Evolutionary conservation across 176 grass and related monocot genomes (phyloP).

Genomic region (Musa itinerans): DNA sequence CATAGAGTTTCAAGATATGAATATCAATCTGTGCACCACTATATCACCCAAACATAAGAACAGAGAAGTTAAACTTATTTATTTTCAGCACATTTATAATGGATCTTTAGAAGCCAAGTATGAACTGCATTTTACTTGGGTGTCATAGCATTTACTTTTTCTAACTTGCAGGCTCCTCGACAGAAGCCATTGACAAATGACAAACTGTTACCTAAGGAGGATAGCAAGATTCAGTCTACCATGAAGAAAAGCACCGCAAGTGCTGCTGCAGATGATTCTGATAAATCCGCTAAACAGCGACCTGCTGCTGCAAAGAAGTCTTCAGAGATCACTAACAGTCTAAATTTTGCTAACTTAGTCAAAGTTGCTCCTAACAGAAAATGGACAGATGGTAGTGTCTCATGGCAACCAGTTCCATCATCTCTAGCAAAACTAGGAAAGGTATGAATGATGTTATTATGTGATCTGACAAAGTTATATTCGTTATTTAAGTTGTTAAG

Average conservation of each 20-base stretch:
- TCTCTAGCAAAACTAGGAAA: constrained; percentile 79
- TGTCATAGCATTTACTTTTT: constrained; percentile 1
- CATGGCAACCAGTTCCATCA: constrained; percentile 64
- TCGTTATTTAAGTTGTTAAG: constrained; percentile 11
- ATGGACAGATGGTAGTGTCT: constrained; percentile 55
- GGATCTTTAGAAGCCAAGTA: not conserved
- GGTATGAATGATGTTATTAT: constrained; percentile 30
- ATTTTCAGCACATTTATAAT: not conserved
- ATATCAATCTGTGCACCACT: too few relatives aligned
- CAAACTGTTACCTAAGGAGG: constrained; percentile 50
- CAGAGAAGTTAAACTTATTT: not conserved
- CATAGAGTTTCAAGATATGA: too few relatives aligned
- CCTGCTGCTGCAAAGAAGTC: constrained; percentile 37
- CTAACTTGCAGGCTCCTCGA: constrained; percentile 44
- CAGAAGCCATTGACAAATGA: constrained; percentile 40
- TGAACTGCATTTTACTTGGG: constrained; percentile 14
- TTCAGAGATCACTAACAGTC: constrained; percentile 37
- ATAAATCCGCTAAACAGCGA: constrained; percentile 43
- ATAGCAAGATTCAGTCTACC: constrained; percentile 43
- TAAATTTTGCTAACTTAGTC: constrained; percentile 64
- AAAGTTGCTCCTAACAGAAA: constrained; percentile 71
- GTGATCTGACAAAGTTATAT: not conserved
- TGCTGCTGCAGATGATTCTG: constrained; percentile 34
- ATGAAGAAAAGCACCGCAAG: constrained; percentile 46
- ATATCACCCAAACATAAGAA: not conserved